These are phyloP conservation scores for Hyphopichia pseudoburtonii DNA, from an alignment of 1,139 yeast genomes.

Conservation along the genomic window DNA sequence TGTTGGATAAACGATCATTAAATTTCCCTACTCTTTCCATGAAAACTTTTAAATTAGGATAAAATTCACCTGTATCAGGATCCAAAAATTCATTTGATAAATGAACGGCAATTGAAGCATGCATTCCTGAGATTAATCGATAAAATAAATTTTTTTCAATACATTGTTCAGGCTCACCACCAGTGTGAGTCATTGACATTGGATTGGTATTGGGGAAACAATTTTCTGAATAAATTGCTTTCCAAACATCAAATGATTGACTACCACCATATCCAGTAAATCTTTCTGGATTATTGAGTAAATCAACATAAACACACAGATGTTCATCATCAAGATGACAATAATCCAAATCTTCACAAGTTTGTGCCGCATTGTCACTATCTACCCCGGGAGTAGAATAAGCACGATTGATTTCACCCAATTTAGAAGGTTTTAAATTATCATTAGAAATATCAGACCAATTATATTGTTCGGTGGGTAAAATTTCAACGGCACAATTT, in stretches of 20 bases:
- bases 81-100: constrained; percentile 82
- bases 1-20: constrained; percentile 85
- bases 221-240: constrained; percentile 86
- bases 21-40: constrained; percentile 86
- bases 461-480: constrained; percentile 43
- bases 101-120: constrained; percentile 93
- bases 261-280: constrained; percentile 96
- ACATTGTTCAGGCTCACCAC: constrained; percentile 55
- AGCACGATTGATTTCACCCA: constrained; percentile 49
- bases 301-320: constrained; percentile 77
- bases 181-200: constrained; percentile 29
- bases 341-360: constrained; percentile 48
- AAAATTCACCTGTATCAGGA: constrained; percentile 74
- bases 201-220: constrained; percentile 66
- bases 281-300: constrained; percentile 88
- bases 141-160: constrained; percentile 85
- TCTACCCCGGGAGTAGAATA: constrained; percentile 13
- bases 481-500: constrained; percentile 88
- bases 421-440: constrained; percentile 67
- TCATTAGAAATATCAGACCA: constrained; percentile 69
- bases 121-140: constrained; percentile 88
- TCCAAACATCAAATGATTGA: constrained; percentile 92
- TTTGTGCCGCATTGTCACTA: constrained; percentile 18
- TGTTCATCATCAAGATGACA: constrained; percentile 62
- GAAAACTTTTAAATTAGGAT: constrained; percentile 77